These are phyloP conservation scores for Linum trigynum DNA, from an alignment of 345 rosid species.

Conservation along the genomic window DNA sequence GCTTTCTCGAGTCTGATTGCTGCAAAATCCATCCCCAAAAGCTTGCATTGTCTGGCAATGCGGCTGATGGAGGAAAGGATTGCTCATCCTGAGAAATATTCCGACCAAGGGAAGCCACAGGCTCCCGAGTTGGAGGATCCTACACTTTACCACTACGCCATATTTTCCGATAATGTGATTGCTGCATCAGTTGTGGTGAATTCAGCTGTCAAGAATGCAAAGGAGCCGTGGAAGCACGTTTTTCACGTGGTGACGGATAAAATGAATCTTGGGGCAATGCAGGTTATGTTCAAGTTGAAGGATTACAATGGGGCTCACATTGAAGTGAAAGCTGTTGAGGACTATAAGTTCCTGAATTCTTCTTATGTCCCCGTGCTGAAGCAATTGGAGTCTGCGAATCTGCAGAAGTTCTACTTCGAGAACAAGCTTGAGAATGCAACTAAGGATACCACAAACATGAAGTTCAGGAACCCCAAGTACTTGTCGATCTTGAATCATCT, in stretches of 20 bases:
- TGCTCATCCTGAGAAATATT: conserved; percentile 70
- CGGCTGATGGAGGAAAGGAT: conserved; percentile 94
- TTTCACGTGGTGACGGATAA: conserved; percentile 96
- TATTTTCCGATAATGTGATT: conserved; percentile 83
- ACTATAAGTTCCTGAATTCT: conserved; percentile 81
- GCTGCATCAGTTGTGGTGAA: conserved; percentile 97
- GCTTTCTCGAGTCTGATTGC: conserved; percentile 93
- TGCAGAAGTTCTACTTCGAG: conserved; percentile 92
- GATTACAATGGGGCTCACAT: conserved; percentile 86
- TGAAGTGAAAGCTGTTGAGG: conserved; percentile 98
- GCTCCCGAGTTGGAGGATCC: conserved; percentile 75
- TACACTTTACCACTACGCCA: conserved; percentile 75
- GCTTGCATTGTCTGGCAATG: conserved; percentile 92
- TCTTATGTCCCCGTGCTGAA: conserved; percentile 84
- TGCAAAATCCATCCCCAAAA: conserved; percentile 88
- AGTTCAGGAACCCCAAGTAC: conserved; percentile 94
- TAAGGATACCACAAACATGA: conserved; percentile 86
- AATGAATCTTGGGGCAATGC: conserved; percentile 99
- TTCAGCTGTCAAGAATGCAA: conserved; percentile 87
- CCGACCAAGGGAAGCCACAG: conserved; percentile 57
- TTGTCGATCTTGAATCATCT: conserved; percentile 85
- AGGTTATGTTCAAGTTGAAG: conserved; percentile 91
- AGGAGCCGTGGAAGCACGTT: conserved; percentile 89
- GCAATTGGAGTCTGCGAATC: conserved; percentile 78
- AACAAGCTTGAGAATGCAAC: conserved; percentile 90